phyloP scores from a whole-genome alignment of 2,329 filamentous ascomycete genomes.

The Colletotrichum euphorbiae region DNA sequence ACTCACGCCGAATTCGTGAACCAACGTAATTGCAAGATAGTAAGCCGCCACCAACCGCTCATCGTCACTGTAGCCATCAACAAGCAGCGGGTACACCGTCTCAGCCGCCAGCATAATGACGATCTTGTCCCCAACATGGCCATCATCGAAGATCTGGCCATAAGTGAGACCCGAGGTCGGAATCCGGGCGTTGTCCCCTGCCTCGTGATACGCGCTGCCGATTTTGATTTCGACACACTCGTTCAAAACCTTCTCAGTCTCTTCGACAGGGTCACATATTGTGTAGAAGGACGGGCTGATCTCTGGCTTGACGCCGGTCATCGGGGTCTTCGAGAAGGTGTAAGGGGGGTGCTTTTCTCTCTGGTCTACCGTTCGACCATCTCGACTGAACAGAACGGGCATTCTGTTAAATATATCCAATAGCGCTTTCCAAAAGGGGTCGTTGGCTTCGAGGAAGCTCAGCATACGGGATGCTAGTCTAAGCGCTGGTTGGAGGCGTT shows the following conservation, averaged over 20 bases:
- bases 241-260: neutral
- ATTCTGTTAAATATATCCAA: slow-evolving; percentile 45
- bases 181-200: neutral
- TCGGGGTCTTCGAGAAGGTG: neutral
- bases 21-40: slow-evolving; percentile 42
- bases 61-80: slow-evolving; percentile 41
- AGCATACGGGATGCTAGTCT: slow-evolving; percentile 45
- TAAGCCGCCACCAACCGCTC: slow-evolving; percentile 45
- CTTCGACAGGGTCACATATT: neutral
- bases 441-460: slow-evolving; percentile 14
- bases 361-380: slow-evolving; percentile 26
- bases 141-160: neutral
- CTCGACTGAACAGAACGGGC: slow-evolving; percentile 30
- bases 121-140: slow-evolving; percentile 1
- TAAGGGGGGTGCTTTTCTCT: neutral
- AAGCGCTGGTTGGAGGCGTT: slow-evolving; percentile 46
- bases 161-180: neutral
- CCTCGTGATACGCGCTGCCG: slow-evolving; percentile 1
- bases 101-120: slow-evolving; percentile 38
- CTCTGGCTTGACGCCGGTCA: neutral
- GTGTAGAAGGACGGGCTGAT: neutral
- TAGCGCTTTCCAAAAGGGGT: slow-evolving; percentile 42
- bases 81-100: slow-evolving; percentile 44
- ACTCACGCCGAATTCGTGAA: slow-evolving; percentile 48
- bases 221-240: slow-evolving; percentile 10